Conservation (phyloP, 345 rosid genomes). For the Camelina hispida region DNA sequence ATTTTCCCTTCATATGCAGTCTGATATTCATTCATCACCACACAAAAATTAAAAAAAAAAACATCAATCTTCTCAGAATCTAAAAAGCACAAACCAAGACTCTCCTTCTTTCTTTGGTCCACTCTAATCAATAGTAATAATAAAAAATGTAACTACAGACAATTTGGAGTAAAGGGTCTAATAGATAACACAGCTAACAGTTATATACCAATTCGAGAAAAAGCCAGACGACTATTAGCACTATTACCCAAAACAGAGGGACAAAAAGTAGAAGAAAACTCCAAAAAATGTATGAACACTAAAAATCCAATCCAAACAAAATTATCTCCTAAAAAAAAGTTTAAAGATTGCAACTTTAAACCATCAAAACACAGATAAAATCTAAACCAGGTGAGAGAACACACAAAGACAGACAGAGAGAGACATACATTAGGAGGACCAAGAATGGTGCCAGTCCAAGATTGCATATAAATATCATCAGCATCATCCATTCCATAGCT, state of each 20-base stretch:
- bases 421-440: conserved; percentile 79
- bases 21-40: conserved; percentile 43
- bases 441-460: conserved; percentile 92
- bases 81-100: neutral
- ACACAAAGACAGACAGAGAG: neutral
- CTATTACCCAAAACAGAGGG: conserved; percentile 4
- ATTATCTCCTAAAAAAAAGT: neutral
- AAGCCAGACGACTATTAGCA: neutral
- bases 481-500: conserved; percentile 97
- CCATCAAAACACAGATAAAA: neutral
- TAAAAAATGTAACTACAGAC: neutral
- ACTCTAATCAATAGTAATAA: neutral
- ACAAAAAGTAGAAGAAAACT: conserved; percentile 20
- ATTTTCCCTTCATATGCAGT: conserved; percentile 94
- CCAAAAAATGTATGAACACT: neutral
- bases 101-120: no score
- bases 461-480: conserved; percentile 89
- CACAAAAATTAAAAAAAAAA: conserved; percentile 12
- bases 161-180: conserved; percentile 2
- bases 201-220: conserved; percentile 14
- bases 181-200: neutral
- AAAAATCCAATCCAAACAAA: neutral
- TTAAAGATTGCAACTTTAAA: neutral
- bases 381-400: neutral
- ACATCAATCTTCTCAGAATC: conserved; percentile 9